Percentiles rank a stretch among this genome's conserved stretches.
Evolutionary conservation across 2,329 filamentous ascomycete species (phyloP).

Genomic region (Byssothecium circinans): DNA sequence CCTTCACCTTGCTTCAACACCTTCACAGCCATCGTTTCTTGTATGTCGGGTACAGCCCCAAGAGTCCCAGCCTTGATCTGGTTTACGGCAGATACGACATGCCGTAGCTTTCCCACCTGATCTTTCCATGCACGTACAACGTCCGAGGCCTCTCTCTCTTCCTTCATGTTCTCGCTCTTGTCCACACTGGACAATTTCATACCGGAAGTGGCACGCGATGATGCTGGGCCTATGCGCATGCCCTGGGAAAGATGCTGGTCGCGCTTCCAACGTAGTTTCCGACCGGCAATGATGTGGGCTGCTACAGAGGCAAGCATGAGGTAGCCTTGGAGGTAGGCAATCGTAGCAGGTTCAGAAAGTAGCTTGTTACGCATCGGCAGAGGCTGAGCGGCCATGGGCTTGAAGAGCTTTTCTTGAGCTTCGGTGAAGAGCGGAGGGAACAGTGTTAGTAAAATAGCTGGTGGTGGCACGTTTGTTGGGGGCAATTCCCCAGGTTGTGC

Average conservation of each 20-base stretch:
- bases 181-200: slow-evolving; percentile 93
- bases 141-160: slow-evolving; percentile 83
- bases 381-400: slow-evolving; percentile 62
- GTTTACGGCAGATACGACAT: slow-evolving; percentile 70
- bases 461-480: slow-evolving; percentile 86
- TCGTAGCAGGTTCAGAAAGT: slow-evolving; percentile 63
- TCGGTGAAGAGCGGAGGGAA: slow-evolving; percentile 72
- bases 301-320: slow-evolving; percentile 66
- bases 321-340: slow-evolving; percentile 66
- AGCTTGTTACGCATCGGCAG: slow-evolving; percentile 64
- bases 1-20: slow-evolving; percentile 63
- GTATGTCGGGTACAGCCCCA: slow-evolving; percentile 67
- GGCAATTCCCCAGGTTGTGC: slow-evolving; percentile 49
- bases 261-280: slow-evolving; percentile 86
- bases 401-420: slow-evolving; percentile 66
- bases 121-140: slow-evolving; percentile 74
- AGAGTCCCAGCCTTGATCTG: slow-evolving; percentile 44
- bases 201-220: slow-evolving; percentile 67
- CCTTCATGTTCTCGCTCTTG: slow-evolving; percentile 76
- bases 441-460: slow-evolving; percentile 75
- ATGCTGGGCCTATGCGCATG: slow-evolving; percentile 80
- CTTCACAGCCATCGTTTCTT: slow-evolving; percentile 68
- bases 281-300: slow-evolving; percentile 79
- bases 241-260: slow-evolving; percentile 82
- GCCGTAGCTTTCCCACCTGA: slow-evolving; percentile 73